Percentiles rank a stretch among this genome's conserved stretches.
Evolutionary conservation across 257 asterid species (phyloP).

Genomic region (Thymus mandschuricus): DNA sequence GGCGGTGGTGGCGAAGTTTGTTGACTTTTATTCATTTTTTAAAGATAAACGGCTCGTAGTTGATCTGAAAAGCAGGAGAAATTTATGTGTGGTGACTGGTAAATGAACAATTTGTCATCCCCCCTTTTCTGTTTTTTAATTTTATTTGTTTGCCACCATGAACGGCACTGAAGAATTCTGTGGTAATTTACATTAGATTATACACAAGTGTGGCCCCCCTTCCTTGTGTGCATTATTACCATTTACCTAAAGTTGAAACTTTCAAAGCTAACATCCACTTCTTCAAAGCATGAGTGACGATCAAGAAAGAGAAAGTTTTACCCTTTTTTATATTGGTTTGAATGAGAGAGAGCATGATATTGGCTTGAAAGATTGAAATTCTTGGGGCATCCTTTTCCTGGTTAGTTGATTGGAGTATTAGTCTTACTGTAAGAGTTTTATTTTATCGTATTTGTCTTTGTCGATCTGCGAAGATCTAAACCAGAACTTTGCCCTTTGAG

Average conservation of each 20-base stretch:
- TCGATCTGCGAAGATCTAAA: conserved; percentile 7
- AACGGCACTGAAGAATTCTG: neutral
- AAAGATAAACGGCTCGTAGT: neutral
- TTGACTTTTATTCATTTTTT: neutral
- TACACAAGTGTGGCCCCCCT: conserved; percentile 18
- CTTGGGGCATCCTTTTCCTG: conserved; percentile 1
- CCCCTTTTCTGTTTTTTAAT: neutral
- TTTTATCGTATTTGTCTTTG: neutral
- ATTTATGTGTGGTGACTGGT: neutral
- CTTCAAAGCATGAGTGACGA: neutral
- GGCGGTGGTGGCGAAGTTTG: conserved; percentile 20
- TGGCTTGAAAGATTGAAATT: neutral
- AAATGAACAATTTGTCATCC: neutral
- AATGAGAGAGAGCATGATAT: neutral
- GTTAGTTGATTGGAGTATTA: neutral
- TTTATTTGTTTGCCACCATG: neutral
- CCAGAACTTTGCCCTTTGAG: conserved; percentile 13
- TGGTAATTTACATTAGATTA: conserved; percentile 7
- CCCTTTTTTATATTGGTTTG: neutral
- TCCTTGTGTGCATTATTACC: neutral
- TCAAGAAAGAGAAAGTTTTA: neutral
- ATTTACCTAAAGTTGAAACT: conserved; percentile 1
- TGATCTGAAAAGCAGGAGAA: neutral
- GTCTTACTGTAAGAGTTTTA: neutral
- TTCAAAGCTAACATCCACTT: neutral